These are phyloP conservation scores for Lagenaria siceraria DNA, from an alignment of 306 rosid species.

Conservation along the genomic window DNA sequence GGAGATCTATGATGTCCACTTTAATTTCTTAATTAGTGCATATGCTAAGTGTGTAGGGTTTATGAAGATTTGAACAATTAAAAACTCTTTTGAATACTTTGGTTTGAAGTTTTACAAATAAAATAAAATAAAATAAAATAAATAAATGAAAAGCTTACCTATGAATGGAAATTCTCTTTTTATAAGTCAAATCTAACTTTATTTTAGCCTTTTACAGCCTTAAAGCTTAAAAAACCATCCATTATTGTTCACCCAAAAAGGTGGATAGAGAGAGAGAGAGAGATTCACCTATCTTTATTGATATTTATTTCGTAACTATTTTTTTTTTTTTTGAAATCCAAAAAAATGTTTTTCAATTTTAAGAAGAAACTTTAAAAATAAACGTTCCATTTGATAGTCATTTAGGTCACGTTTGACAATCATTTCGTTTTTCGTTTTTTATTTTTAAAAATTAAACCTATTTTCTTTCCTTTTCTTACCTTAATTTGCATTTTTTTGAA, in stretches of 20 bases:
- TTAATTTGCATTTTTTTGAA: too few relatives aligned
- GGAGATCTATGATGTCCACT: not conserved
- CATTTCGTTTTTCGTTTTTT: too few relatives aligned
- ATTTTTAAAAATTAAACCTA: too few relatives aligned
- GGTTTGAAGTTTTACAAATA: not conserved
- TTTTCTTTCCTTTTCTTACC: too few relatives aligned
- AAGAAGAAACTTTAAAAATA: too few relatives aligned
- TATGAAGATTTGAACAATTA: not conserved
- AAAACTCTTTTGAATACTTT: not conserved
- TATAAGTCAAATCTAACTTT: not conserved
- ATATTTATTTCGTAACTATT: too few relatives aligned
- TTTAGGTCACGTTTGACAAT: too few relatives aligned
- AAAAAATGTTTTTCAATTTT: too few relatives aligned
- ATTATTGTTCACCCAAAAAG: not conserved
- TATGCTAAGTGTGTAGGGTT: not conserved
- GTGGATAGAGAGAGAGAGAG: not conserved
- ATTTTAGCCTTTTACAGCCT: not conserved
- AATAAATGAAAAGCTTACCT: not conserved
- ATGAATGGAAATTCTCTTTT: not conserved
- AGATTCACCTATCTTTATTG: not conserved
- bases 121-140: not conserved
- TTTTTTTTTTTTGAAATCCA: too few relatives aligned
- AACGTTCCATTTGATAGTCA: too few relatives aligned
- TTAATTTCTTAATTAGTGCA: not conserved
- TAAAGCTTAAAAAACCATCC: not conserved